Conservation (phyloP, 495 filamentous ascomycete species). For the Podospora appendiculata region DNA sequence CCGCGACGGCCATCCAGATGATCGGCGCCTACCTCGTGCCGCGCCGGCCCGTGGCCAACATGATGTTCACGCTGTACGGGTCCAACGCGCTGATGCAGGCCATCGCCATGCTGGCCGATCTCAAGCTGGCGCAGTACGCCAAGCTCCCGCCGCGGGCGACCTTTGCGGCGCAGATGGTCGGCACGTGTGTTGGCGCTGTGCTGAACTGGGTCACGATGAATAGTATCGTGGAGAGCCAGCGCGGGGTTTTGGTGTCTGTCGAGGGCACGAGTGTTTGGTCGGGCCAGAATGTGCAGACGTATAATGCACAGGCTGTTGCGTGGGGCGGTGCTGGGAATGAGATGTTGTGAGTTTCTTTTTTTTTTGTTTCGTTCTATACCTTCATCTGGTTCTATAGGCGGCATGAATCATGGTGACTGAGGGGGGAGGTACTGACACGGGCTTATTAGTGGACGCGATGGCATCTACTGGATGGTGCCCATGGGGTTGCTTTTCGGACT, state of each 20-base stretch:
- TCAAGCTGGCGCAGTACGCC: conserved; percentile 29
- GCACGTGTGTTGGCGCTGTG: conserved; percentile 26
- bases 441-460: conserved; percentile 1
- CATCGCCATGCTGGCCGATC: conserved; percentile 24
- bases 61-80: conserved; percentile 25
- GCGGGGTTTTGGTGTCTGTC: conserved; percentile 20
- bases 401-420: not conserved
- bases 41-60: conserved; percentile 25
- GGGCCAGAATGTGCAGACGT: conserved; percentile 26
- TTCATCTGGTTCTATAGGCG: too few relatives aligned
- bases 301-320: conserved; percentile 26
- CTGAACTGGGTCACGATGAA: conserved; percentile 32
- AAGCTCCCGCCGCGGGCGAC: conserved; percentile 37
- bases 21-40: conserved; percentile 21
- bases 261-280: conserved; percentile 30
- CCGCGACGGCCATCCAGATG: conserved; percentile 27
- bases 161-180: conserved; percentile 26
- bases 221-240: conserved; percentile 21
- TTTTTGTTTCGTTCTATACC: not conserved
- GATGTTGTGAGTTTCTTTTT: not conserved
- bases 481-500: conserved; percentile 2
- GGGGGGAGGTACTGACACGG: not conserved
- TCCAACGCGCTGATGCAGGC: conserved; percentile 18
- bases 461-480: conserved; percentile 3
- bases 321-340: conserved; percentile 25